Evolutionary conservation across 257 asterid genomes (phyloP), one percentile per base, ranked within the genome.

Genomic region (Solanum chmielewskii): DNA sequence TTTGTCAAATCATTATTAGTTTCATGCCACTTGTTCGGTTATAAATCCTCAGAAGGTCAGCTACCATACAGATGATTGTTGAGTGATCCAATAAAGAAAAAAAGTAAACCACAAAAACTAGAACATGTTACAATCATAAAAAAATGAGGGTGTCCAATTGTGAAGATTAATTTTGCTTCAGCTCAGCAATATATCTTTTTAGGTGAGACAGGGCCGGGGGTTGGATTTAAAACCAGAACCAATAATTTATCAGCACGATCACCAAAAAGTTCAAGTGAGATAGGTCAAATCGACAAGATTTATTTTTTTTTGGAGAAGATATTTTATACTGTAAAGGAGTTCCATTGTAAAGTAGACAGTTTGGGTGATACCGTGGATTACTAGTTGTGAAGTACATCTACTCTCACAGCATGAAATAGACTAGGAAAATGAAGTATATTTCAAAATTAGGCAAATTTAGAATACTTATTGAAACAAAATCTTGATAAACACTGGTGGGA

Each of bases 1-100:
- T 83, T 42, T 41, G 92, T 74, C 88, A 88, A 86, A 41, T 27
- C 74, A 91, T 70, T 73, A 87, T 91, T 66, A 90, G 91, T 86
- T 74, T 83, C 45, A 85, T 82, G 84, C 20, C 74, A 88, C 85
- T 44, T 80, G 66, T 29, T 80, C 44, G 0, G 68, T 27, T 47
- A 16, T 29, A 45, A 29, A 80, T 47, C 41, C 25, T 45, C 68
- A 47, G 84, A 80, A 16, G 27, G 10, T 42, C 83, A 76, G 23
- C 29, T 80, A 29, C 11, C 68, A 80, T 47, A 18, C 44, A 27
- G 66, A 80, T 80, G 44, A 39, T 47, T 18, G 68, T 29, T 80
- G 42, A 80, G 84, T 33, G 37, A 80, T 47, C 18, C 84, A 80
- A 80, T 9, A 45, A 80, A 80, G 42, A 80, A 80, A 47, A 59